Evolutionary conservation across 805 yeast species (phyloP).

Genomic region (Metschnikowia koreensis): DNA sequence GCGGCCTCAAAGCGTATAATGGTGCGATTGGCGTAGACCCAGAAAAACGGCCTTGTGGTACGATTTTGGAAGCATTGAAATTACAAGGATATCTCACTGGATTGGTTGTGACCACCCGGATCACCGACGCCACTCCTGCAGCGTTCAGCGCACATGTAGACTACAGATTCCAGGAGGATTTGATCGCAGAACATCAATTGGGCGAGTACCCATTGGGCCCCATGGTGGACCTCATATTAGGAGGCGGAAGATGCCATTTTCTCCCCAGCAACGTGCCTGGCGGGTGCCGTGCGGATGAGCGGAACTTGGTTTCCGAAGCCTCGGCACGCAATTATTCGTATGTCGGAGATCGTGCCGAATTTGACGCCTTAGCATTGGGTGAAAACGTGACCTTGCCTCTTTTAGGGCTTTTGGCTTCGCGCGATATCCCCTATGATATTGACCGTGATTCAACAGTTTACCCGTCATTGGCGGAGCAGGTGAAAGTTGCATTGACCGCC

Average conservation of each 20-base stretch:
- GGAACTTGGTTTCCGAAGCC: slow-evolving; percentile 68
- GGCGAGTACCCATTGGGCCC: slow-evolving; percentile 80
- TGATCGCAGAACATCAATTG: slow-evolving; percentile 83
- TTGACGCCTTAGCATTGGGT: slow-evolving; percentile 56
- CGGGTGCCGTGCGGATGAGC: slow-evolving; percentile 68
- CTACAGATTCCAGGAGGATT: slow-evolving; percentile 72
- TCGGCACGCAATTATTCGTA: slow-evolving; percentile 52
- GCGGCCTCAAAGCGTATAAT: slow-evolving; percentile 80
- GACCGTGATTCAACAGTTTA: slow-evolving; percentile 61
- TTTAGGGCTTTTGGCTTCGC: slow-evolving; percentile 69
- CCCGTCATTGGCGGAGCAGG: slow-evolving; percentile 81
- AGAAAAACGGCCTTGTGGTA: slow-evolving; percentile 73
- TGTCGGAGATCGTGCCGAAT: slow-evolving; percentile 56
- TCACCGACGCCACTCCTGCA: slow-evolving; percentile 96
- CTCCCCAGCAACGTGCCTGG: slow-evolving; percentile 51
- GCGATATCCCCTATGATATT: slow-evolving; percentile 80
- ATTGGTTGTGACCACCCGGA: slow-evolving; percentile 84
- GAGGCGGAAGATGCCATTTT: slow-evolving; percentile 90
- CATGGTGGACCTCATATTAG: slow-evolving; percentile 78
- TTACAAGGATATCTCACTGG: slow-evolving; percentile 81
- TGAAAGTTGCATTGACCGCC: slow-evolving; percentile 68
- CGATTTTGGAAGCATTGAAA: slow-evolving; percentile 84
- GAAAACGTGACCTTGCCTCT: slow-evolving; percentile 70
- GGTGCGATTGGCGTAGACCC: slow-evolving; percentile 90
- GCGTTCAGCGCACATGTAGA: slow-evolving; percentile 80